phyloP scores from a whole-genome alignment of 2,329 filamentous ascomycete species.

The Phyllosticta citribraziliensis region DNA sequence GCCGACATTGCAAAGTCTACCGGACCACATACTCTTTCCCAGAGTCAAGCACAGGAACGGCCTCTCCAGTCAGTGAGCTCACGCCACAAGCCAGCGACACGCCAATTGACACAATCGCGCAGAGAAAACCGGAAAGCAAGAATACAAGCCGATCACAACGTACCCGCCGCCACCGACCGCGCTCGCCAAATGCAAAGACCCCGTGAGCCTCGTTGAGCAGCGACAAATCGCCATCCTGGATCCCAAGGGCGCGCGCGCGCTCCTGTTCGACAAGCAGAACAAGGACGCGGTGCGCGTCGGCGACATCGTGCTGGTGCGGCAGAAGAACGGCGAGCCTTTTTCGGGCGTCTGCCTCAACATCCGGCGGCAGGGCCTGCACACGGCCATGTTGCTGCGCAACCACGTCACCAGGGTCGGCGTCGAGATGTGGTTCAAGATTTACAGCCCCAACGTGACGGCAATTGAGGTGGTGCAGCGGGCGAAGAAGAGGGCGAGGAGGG shows the following conservation, averaged over 20 bases:
- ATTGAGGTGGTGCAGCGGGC: conserved; percentile 89
- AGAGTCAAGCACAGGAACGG: neutral
- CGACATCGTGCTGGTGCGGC: conserved; percentile 84
- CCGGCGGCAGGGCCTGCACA: conserved; percentile 75
- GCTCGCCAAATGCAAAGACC: conserved; percentile 50
- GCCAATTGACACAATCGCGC: conserved; percentile 1
- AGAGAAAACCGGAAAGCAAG: conserved; percentile 8
- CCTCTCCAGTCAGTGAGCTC: conserved; percentile 12
- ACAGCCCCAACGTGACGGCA: conserved; percentile 76
- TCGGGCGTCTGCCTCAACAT: conserved; percentile 82
- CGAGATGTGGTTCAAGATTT: conserved; percentile 97
- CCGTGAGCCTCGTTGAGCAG: conserved; percentile 56
- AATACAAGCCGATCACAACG: conserved; percentile 41
- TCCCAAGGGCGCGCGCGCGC: conserved; percentile 70
- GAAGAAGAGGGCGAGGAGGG: conserved; percentile 75
- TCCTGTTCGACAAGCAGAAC: conserved; percentile 70
- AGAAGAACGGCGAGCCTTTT: conserved; percentile 79
- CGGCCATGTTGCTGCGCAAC: conserved; percentile 75
- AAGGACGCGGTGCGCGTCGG: conserved; percentile 71
- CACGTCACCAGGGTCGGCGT: conserved; percentile 78
- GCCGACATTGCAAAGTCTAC: conserved; percentile 18
- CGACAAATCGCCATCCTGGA: conserved; percentile 68
- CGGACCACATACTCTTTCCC: neutral
- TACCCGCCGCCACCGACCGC: conserved; percentile 47
- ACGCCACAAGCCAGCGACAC: neutral